Base-by-base conservation (phyloP, 768 basidiomycete genomes). In the Trichaptum fuscoviolaceum region DNA sequence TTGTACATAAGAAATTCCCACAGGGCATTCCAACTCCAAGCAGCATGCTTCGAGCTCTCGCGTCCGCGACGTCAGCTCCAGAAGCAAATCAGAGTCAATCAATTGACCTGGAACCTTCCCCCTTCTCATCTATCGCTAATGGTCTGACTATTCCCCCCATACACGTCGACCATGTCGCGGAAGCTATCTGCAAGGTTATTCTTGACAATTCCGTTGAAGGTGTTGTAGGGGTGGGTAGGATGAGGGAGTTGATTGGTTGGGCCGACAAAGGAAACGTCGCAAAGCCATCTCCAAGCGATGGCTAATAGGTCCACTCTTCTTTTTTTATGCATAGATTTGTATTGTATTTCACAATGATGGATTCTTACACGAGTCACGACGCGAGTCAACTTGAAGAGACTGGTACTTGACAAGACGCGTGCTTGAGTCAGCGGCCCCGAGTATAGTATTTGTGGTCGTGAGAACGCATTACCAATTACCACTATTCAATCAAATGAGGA, bases 81-180 rank as follows among this genome's bases (percentile, higher is more conserved):
- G 42, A 52, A 52, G 10, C 42, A 12, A 52, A 52, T 52, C 42
- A 52, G 10, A 30, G 30, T 30, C 30, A 30, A 30, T 69, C 73
- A 70, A 71, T 70, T 68, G 77, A 73, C 69, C 66, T 66, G 35
- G 69, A 76, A 65, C 76, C 79, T 25, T 85, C 85, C 25, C 73
- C 85, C 18, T 76, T 91, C 57, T 81, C 86, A 35, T 87, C 90
- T 1, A 77, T 95, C 36, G 91, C 93, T 7, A 91, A 91, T 68
- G 87, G 91, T 20, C 77, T 98, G 63, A 83, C 84, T n/a, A 89
- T 90, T 65, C 93, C 91, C 34, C 96, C 97, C 1, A 87, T 99
- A 58, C 96, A 99, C 73, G 95, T 98, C 24, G 97, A 99, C 71
- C 93, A 95, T 68, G 94, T 99, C 59, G 97, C 91, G 2, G 86